Evolutionary conservation across 1,139 yeast species (phyloP), one percentile per base, ranked within the genome.

Genomic region (Lodderomyces elongisporus): DNA sequence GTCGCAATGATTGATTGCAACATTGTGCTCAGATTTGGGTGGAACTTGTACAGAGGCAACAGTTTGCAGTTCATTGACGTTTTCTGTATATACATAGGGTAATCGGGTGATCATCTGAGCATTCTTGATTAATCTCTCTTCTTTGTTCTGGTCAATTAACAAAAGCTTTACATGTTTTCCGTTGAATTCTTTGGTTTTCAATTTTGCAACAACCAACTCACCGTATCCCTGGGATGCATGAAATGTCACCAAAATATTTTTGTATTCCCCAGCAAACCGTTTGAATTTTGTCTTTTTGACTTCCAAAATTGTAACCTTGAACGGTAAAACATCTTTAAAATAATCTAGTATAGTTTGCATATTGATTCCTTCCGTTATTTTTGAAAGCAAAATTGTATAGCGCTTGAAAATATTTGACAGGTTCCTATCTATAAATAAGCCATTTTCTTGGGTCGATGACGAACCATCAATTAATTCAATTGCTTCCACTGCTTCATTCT

Each of bases 221-320:
- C n/a, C n/a, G n/a, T n/a, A n/a, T n/a, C n/a, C n/a, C n/a, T 58
- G 63, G 5, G 43, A 34, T 9, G 62, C 60, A 20, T 67, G 63
- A 36, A 79, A 60, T 17, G 70, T 71, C 27, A 78, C 73, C 44
- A 80, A 62, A 1, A 80, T 85, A 37, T 76, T 71, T 10, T 69
- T 69, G 36, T 54, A 52, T 14, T 37, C 28, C 13, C 51, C 42
- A 12, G 42, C 30, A 37, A 42, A 33, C n/a, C n/a, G n/a, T n/a
- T n/a, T n/a, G n/a, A n/a, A n/a, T n/a, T n/a, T n/a, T n/a, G n/a
- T n/a, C n/a, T 34, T 38, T 31, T 35, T 42, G 14, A 61, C 60
- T 48, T 60, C 68, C 46, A 62, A 67, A 31, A 77, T 62, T 51
- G 62, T 66, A 27, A 73, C 63, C 26, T 70, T 73, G 17, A 61